These are phyloP conservation scores for Podaxis sp. DNA, from an alignment of 768 basidiomycete genomes.

Conservation along the genomic window DNA sequence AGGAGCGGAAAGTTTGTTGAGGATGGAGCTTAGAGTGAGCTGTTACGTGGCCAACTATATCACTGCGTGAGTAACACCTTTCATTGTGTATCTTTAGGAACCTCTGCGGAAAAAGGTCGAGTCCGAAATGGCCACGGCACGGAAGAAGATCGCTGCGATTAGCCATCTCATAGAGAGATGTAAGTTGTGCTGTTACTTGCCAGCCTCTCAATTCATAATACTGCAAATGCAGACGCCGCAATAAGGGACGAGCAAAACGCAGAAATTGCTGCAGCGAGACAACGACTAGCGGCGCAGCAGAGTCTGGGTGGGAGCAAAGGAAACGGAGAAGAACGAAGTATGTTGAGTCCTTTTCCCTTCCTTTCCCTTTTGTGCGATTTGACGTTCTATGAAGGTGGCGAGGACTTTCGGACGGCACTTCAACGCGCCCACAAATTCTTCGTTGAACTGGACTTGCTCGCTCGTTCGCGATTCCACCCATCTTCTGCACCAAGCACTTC, in stretches of 20 bases:
- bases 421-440: constrained; percentile 62
- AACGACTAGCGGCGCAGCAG: constrained; percentile 22
- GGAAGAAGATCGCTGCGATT: constrained; percentile 69
- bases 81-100: constrained; percentile 38
- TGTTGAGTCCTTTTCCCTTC: constrained; percentile 26
- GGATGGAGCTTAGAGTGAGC: constrained; percentile 58
- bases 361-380: not conserved
- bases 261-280: constrained; percentile 16
- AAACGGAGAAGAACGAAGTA: constrained; percentile 35
- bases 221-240: constrained; percentile 13
- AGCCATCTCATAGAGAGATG: constrained; percentile 56
- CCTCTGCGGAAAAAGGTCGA: constrained; percentile 71
- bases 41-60: not conserved
- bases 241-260: constrained; percentile 10
- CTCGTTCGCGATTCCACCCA: constrained; percentile 33
- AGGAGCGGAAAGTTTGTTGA: constrained; percentile 88
- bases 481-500: constrained; percentile 37
- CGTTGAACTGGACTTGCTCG: constrained; percentile 51
- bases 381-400: constrained; percentile 31
- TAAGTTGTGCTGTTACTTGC: constrained; percentile 27
- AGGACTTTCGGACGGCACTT: constrained; percentile 74
- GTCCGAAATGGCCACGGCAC: constrained; percentile 75
- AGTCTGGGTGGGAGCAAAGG: constrained; percentile 17
- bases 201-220: not conserved
- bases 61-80: constrained; percentile 7